phyloP scores from a whole-genome alignment of 2,329 filamentous ascomycete genomes.

The Curvularia sp. region DNA sequence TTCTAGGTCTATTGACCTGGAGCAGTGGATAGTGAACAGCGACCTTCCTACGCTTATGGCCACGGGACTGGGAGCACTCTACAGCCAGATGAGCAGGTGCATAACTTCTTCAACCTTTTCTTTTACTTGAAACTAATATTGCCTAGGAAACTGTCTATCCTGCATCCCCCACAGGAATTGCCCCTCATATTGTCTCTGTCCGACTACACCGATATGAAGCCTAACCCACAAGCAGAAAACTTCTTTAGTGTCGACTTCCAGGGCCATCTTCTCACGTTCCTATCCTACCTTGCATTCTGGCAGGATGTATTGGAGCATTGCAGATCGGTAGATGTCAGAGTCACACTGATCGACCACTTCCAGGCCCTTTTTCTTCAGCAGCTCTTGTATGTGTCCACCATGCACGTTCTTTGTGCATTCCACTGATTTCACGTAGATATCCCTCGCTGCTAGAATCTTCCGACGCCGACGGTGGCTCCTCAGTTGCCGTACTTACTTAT shows the following conservation, averaged over 20 bases:
- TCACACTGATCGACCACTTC: slow-evolving; percentile 93
- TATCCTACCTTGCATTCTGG: slow-evolving; percentile 96
- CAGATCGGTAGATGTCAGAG: slow-evolving; percentile 87
- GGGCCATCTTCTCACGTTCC: slow-evolving; percentile 87
- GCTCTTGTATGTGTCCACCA: slow-evolving; percentile 68
- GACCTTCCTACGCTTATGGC: slow-evolving; percentile 97
- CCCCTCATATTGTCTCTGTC: slow-evolving; percentile 88
- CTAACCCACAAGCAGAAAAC: slow-evolving; percentile 70
- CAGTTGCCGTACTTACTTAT: slow-evolving; percentile 93
- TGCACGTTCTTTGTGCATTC: neutral
- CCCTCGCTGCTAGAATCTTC: slow-evolving; percentile 96
- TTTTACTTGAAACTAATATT: slow-evolving; percentile 17
- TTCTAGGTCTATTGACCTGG: slow-evolving; percentile 78
- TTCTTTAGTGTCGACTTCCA: slow-evolving; percentile 78
- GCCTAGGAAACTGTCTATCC: slow-evolving; percentile 76
- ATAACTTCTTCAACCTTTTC: slow-evolving; percentile 7
- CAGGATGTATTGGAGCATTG: slow-evolving; percentile 98
- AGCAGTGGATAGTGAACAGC: slow-evolving; percentile 97
- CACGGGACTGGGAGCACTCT: slow-evolving; percentile 83
- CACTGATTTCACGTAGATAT: slow-evolving; percentile 65
- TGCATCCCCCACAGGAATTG: slow-evolving; percentile 74
- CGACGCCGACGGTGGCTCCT: slow-evolving; percentile 94
- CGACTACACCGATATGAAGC: slow-evolving; percentile 79
- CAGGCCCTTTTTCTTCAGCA: slow-evolving; percentile 96
- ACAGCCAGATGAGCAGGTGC: slow-evolving; percentile 70